These are phyloP conservation scores for Entomortierella parvispora DNA, from an alignment of 192 early-diverging fungal species.

Conservation along the genomic window DNA sequence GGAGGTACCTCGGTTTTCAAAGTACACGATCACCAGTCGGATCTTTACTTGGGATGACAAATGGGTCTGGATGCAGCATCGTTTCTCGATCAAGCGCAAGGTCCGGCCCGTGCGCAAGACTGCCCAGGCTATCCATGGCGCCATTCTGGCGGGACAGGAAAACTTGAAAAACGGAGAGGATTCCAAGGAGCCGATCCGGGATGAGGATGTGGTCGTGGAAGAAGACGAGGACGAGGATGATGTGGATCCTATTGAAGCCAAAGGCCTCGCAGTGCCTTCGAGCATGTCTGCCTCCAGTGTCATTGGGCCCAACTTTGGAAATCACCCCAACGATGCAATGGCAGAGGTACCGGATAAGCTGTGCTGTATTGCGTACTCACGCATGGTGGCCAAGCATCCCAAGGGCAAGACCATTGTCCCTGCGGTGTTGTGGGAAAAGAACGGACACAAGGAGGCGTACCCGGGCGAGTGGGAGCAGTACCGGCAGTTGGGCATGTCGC, in stretches of 20 bases:
- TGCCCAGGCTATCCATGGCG: not conserved
- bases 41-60: constrained; percentile 64
- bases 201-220: constrained; percentile 27
- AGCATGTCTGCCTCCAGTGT: not conserved
- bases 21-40: constrained; percentile 58
- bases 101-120: constrained; percentile 15
- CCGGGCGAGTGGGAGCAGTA: constrained; percentile 52
- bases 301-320: constrained; percentile 1
- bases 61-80: constrained; percentile 59
- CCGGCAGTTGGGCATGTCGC: constrained; percentile 32
- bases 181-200: constrained; percentile 1
- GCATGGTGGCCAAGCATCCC: constrained; percentile 45
- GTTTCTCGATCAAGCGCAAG: constrained; percentile 52
- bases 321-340: constrained; percentile 23
- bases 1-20: constrained; percentile 57
- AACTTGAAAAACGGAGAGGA: not conserved
- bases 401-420: constrained; percentile 51
- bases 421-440: constrained; percentile 15
- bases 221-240: constrained; percentile 51
- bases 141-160: not conserved
- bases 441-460: constrained; percentile 42
- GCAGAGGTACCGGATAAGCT: constrained; percentile 36
- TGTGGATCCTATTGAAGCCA: constrained; percentile 48
- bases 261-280: constrained; percentile 1
- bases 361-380: constrained; percentile 43